Conservation (phyloP, 2,329 filamentous ascomycete genomes). For the Penicillium occitanis region DNA sequence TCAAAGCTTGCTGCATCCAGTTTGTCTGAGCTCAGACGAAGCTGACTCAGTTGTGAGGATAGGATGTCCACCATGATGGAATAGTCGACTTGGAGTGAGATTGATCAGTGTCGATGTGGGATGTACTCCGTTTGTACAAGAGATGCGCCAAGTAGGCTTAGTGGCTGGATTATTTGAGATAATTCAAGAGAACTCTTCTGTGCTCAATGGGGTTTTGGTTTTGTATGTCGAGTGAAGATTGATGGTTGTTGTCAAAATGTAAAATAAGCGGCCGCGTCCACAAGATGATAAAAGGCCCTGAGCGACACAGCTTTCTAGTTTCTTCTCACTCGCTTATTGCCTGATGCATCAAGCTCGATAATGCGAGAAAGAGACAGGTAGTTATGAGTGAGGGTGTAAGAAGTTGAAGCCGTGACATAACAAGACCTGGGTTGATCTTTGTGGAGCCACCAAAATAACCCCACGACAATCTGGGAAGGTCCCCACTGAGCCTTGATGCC, state of each 20-base stretch:
- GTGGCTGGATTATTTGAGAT: background rate
- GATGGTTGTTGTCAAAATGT: background rate
- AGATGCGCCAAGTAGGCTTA: background rate
- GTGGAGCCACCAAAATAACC: constrained; percentile 12
- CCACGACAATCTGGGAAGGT: constrained; percentile 6
- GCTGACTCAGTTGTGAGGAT: constrained; percentile 29
- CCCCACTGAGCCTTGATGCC: background rate
- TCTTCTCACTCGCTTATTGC: background rate
- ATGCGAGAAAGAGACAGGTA: background rate
- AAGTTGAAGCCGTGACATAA: constrained; percentile 10
- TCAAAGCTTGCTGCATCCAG: constrained; percentile 31
- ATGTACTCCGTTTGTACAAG: background rate
- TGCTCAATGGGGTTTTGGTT: background rate
- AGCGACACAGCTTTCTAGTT: background rate
- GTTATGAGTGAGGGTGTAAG: background rate
- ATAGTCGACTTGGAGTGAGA: background rate
- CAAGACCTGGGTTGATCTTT: constrained; percentile 13
- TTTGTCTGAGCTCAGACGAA: constrained; percentile 29
- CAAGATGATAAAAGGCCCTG: background rate
- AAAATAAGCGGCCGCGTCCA: background rate
- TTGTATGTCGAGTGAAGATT: background rate
- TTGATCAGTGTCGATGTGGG: background rate
- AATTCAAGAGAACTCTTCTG: background rate
- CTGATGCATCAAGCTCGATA: background rate
- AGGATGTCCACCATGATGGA: constrained; percentile 27